Evolutionary conservation across 306 rosid species (phyloP).

Genomic region (Quercus bicolor): DNA sequence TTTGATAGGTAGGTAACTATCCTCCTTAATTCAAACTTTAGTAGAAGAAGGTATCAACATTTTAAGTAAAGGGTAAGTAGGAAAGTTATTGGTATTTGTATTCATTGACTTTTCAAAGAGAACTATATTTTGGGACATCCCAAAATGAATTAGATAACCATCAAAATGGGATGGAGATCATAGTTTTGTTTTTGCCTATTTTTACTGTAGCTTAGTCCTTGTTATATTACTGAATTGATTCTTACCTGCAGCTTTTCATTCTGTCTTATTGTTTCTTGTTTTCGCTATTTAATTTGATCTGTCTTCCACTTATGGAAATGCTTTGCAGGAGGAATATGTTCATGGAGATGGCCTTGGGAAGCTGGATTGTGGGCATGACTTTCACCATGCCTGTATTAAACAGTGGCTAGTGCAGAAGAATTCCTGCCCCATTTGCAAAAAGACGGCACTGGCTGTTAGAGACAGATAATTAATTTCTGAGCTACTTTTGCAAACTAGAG

Average conservation of each 20-base stretch:
- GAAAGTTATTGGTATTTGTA: too few relatives aligned
- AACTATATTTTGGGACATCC: too few relatives aligned
- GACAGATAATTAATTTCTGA: neutral
- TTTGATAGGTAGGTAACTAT: too few relatives aligned
- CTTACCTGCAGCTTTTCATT: neutral
- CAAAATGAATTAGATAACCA: too few relatives aligned
- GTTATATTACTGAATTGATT: neutral
- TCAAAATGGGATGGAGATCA: neutral
- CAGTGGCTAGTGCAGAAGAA: slow-evolving; percentile 33
- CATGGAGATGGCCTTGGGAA: slow-evolving; percentile 33
- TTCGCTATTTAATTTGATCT: neutral
- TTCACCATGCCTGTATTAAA: slow-evolving; percentile 26
- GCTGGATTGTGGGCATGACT: slow-evolving; percentile 32
- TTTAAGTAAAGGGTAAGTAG: too few relatives aligned
- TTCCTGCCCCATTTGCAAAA: slow-evolving; percentile 34
- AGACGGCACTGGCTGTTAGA: neutral
- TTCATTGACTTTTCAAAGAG: too few relatives aligned
- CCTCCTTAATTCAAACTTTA: too few relatives aligned
- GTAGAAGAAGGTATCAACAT: too few relatives aligned
- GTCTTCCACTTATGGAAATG: neutral
- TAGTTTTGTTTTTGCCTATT: neutral
- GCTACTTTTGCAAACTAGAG: neutral
- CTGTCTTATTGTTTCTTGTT: neutral
- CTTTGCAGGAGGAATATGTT: slow-evolving; percentile 31
- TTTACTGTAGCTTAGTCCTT: neutral